Evolutionary conservation across 306 rosid species (phyloP), one percentile per base, ranked within the genome.

Genomic region (Psophocarpus tetragonolobus): DNA sequence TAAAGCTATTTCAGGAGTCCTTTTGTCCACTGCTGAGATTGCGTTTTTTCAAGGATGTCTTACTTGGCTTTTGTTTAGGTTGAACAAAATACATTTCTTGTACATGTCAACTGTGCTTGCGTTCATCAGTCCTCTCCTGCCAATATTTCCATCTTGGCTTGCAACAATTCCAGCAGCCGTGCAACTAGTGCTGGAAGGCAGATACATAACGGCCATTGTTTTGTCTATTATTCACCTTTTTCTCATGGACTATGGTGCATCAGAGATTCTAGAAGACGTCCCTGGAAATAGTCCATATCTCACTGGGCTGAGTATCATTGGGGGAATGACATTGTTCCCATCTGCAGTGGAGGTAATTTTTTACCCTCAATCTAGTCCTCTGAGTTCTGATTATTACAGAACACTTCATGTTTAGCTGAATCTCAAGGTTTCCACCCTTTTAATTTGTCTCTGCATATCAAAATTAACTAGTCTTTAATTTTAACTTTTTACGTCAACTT

Each of bases 281-380:
- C 99, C 99, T 0, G 99, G 97, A 27, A 87, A 91, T 56, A 95
- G 99, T 82, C 85, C 91, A 29, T 95, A 92, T 74, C 99, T 95
- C 65, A 87, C 93, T 14, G 99, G 97, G 6, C 91, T 95, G 9
- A 95, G 99, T 88, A 92, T 95, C 87, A 81, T 95, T 79, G 99
- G 99, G 67, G 99, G 99, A 82, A 85, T 95, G 96, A 90, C 99
- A 38, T 86, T 95, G 86, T 95, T 95, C 78, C 91, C 96, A 35
- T 95, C 97, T 7, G 97, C 97, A 17, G 56, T 95, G 3, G 99
- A 95, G 99, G 99, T 95, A 79, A 57, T 35, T 32, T 41, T 29
- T 15, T 64, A 65, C 20, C 64, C 56, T 61, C 56, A 67, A 56
- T 60, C 72, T 78, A 26, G 24, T 70, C 35, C 41, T 60, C 23